Evolutionary conservation across 2,329 filamentous ascomycete species (phyloP).

Genomic region (Pyricularia grisea): DNA sequence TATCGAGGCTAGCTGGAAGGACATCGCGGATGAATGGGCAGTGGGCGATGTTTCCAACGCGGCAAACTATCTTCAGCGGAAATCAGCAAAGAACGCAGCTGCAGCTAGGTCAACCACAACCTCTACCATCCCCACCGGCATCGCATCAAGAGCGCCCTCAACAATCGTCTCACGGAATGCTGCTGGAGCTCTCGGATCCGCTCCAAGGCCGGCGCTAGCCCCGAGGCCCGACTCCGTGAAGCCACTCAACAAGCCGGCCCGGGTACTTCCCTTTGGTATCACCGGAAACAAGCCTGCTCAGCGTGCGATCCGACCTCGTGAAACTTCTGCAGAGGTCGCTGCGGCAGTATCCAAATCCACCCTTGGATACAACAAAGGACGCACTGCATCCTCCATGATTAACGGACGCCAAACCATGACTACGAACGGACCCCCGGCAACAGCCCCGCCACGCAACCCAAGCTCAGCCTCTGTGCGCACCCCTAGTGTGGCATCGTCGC

Average conservation of each 20-base stretch:
- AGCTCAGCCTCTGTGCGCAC: constrained; percentile 14
- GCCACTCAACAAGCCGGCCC: constrained; percentile 12
- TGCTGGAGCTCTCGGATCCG: constrained; percentile 40
- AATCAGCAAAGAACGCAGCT: constrained; percentile 14
- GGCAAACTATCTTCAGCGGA: constrained; percentile 24
- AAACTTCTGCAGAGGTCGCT: constrained; percentile 28
- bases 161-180: constrained; percentile 47
- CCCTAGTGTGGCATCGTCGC: constrained; percentile 25
- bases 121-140: constrained; percentile 1
- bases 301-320: constrained; percentile 10
- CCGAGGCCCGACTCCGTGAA: constrained; percentile 14
- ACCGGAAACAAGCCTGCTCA: constrained; percentile 18
- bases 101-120: constrained; percentile 7
- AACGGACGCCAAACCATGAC: constrained; percentile 18
- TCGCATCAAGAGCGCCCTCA: constrained; percentile 24
- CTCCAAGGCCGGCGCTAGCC: constrained; percentile 13
- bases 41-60: constrained; percentile 45
- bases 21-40: constrained; percentile 55
- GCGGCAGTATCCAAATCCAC: constrained; percentile 68
- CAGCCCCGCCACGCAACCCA: neutral
- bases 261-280: constrained; percentile 8
- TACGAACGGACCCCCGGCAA: neutral
- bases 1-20: constrained; percentile 58
- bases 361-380: constrained; percentile 75
- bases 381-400: constrained; percentile 41